Percentiles rank a stretch among this genome's conserved stretches.
phyloP scores from a whole-genome alignment of 2,329 filamentous ascomycete genomes.

The Fusarium penzigii region DNA sequence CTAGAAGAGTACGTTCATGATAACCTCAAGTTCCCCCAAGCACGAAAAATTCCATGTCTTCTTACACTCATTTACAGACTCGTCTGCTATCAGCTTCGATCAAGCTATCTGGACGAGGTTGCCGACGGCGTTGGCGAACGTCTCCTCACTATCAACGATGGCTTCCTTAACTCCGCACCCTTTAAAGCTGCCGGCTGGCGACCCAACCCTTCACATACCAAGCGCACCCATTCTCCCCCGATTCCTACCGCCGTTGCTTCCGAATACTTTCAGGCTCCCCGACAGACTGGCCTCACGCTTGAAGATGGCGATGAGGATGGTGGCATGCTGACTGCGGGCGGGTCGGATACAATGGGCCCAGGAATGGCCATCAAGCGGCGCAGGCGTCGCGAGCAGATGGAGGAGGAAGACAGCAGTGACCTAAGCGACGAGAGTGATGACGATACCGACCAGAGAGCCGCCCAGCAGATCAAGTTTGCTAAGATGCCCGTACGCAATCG shows the following conservation, averaged over 20 bases:
- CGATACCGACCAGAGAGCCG: conserved; percentile 71
- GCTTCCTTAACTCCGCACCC: conserved; percentile 75
- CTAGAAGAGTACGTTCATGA: conserved; percentile 37
- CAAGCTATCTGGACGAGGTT: conserved; percentile 76
- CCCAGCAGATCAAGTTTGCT: conserved; percentile 90
- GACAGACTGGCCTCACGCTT: conserved; percentile 62
- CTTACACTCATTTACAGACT: conserved; percentile 53
- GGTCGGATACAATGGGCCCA: conserved; percentile 68
- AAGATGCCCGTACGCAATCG: conserved; percentile 90
- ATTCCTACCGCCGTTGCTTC: conserved; percentile 81
- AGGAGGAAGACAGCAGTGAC: conserved; percentile 84
- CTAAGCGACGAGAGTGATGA: conserved; percentile 84
- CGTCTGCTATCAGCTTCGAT: conserved; percentile 79
- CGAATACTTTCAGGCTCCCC: conserved; percentile 78
- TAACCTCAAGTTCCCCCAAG: not conserved
- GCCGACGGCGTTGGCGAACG: conserved; percentile 84
- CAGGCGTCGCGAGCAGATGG: conserved; percentile 69
- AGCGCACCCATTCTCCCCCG: conserved; percentile 81
- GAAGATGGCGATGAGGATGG: conserved; percentile 73
- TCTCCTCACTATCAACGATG: conserved; percentile 77
- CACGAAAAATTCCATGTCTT: not conserved
- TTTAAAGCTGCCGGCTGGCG: conserved; percentile 85
- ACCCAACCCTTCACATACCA: conserved; percentile 71
- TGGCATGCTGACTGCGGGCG: conserved; percentile 68
- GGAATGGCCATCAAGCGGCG: conserved; percentile 68